Base-by-base conservation (phyloP, 176 grass and related monocot genomes). In the Tillandsia fasciculata region DNA sequence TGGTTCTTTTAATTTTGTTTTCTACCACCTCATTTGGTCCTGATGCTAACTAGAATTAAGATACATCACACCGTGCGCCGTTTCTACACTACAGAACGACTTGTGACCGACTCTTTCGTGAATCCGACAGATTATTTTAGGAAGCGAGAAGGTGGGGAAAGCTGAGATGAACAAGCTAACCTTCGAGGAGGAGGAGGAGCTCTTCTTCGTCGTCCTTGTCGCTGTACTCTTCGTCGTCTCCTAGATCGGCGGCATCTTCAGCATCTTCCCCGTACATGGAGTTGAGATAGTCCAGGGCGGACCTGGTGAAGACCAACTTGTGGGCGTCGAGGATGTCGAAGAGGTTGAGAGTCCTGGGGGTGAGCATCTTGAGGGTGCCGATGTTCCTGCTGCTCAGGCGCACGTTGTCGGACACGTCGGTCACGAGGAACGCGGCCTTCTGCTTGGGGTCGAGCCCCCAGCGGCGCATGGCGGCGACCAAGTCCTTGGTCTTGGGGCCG, bases 381-480 rank as follows among this genome's bases (percentile, higher is more conserved):
- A 99, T 90, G 82, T 99, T 99, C 84, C 94, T 90, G 57, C 82
- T 85, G 72, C 90, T 93, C 3, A 88, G 87, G 22, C 77, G 80
- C 52, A 99, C 87, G 50, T 99, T 99, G 18, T 77, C 73, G 1
- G 75, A 73, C 27, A 93, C 77, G 14, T 99, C 89, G 9, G 79
- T 93, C 65, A 83, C 58, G 13, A 99, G 74, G 80, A 99, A 85
- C 79, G 88, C 67, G 50, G 89, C 81, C 84, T 99, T 99, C 74
- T 92, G 65, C 71, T 81, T 81, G 53, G 94, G 89, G 75, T 99
- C 89, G 8, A 99, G 84, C 29, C 94, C 89, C 94, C 94, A 99
- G 3, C 89, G 79, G 82, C 82, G 73, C 70, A 99, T 71, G 14
- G 89, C 89, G 10, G 87, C 79, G 50, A 99, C 82, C 49, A 99